Base-by-base conservation (phyloP, 2,329 filamentous ascomycete species). In the Amesomyces nigricolor region DNA sequence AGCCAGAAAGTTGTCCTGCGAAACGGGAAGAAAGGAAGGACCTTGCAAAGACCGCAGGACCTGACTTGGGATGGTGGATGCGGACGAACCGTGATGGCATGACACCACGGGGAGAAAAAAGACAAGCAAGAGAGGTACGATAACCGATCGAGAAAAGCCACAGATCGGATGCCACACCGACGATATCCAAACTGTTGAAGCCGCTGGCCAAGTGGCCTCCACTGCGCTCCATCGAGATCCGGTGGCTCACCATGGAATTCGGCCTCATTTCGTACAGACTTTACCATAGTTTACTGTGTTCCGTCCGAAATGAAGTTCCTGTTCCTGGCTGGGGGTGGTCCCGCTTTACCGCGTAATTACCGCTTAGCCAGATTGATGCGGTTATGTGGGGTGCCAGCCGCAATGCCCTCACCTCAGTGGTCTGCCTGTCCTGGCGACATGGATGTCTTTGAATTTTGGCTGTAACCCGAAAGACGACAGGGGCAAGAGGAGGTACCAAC, bases 371-470 rank as follows among this genome's bases (percentile, higher is more conserved):
- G 37, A 53, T 57, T 49, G 38, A 44, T 47, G 47, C 44, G 30
- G 32, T 35, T 13, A 54, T 49, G 55, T 44, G 51, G 42, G 16
- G 44, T 56, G 45, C 26, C 46, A 37, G 29, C 4, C 54, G 57
- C 44, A 44, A 49, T 26, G 38, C 49, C 49, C 38, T 13, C 51
- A 47, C 40, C 22, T 46, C 46, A 30, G 49, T 55, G 53, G 40
- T 55, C 47, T 51, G 45, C 38, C 37, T 30, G 51, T 46, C 47
- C 42, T 47, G 47, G 47, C 38, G 58, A 58, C 51, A 54, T 47
- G 43, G 19, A 26, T 61, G 59, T 61, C 62, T 63, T 63, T 58
- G 56, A 59, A 58, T 58, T 61, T 57, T 59, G 54, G 50, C 57
- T 43, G 55, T 53, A 46, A 51, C 48, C 54, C 58, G 56, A 58